These are phyloP conservation scores for Chrysosporium queenslandicum DNA, from an alignment of 2,329 filamentous ascomycete species.

Conservation along the genomic window DNA sequence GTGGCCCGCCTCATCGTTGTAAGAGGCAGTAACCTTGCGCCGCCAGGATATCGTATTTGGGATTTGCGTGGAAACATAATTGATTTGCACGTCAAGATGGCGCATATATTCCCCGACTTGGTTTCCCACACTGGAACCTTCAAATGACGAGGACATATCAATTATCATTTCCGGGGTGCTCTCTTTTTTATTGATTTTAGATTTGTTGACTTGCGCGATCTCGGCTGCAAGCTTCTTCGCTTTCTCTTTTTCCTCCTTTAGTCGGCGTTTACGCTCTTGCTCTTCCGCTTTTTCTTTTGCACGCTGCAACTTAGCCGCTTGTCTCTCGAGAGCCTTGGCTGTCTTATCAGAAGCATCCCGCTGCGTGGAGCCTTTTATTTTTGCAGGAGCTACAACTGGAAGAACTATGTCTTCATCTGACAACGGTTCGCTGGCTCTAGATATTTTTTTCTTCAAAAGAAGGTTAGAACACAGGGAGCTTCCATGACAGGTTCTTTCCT, in stretches of 20 bases:
- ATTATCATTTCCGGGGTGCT: constrained; percentile 70
- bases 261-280: constrained; percentile 40
- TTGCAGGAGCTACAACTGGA: constrained; percentile 30
- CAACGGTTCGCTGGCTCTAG: neutral
- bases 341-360: constrained; percentile 26
- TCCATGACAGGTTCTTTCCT: neutral
- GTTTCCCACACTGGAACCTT: constrained; percentile 36
- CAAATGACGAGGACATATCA: constrained; percentile 52
- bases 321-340: constrained; percentile 46
- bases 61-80: constrained; percentile 30
- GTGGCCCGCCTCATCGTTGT: constrained; percentile 49
- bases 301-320: constrained; percentile 38
- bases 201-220: constrained; percentile 62
- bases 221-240: constrained; percentile 58
- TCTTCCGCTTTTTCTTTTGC: constrained; percentile 48
- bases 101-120: constrained; percentile 38
- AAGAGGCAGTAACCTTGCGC: constrained; percentile 55
- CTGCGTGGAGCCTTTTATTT: constrained; percentile 36
- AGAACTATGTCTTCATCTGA: constrained; percentile 1
- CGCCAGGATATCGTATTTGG: constrained; percentile 56
- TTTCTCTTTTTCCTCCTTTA: constrained; percentile 47
- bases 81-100: constrained; percentile 34
- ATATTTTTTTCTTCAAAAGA: constrained; percentile 12
- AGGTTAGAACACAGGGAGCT: too few relatives aligned
- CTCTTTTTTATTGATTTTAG: constrained; percentile 61